Base-by-base conservation (phyloP, 768 basidiomycete genomes). In the Tephrocybe sp. region DNA sequence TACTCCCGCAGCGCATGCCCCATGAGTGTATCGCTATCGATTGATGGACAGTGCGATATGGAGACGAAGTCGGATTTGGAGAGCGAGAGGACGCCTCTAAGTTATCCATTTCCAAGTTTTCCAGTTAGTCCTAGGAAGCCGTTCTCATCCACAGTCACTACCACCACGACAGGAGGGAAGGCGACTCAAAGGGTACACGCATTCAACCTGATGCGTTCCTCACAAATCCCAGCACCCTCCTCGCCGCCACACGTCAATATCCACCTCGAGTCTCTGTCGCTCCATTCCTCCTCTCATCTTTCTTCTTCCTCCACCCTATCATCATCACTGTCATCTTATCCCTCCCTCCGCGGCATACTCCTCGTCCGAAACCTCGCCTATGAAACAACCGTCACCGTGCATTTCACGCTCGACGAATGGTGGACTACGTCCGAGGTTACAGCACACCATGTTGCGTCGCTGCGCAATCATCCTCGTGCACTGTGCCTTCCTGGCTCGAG, bases 371-470 rank as follows among this genome's bases (percentile, higher is more conserved):
- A 98, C 65, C 58, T 97, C 46, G 74, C 89, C 0, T 98, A 89
- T 55, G 85, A 90, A 66, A 98, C 98, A 69, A 76, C 80, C 45
- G 86, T 98, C 42, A 84, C 81, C 0, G 78, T 97, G 1, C 75
- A 95, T 0, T 98, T 95, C 66, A 98, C 96, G 1, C 74, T 96
- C 41, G 96, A 98, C 67, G 84, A 88, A 41, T 98, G 96, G 96
- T 83, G 87, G 55, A 98, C 95, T 2, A 90, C 90, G 0, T 87
- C 84, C 38, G 96, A 98, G 65, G 93, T 97, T 25, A 54, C 68
- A 37, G 86, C 77, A n/a, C 67, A 61, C 39, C 68, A 85, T 54
- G 60, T 70, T 32, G 66, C 67, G 17, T 76, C 75, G 14, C 62
- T 85, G 20, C 55, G 72, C 3, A 40, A 67, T 4, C 69, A 66